Percentiles rank a stretch among this genome's conserved stretches.
Evolutionary conservation across 2,329 filamentous ascomycete species (phyloP).

Genomic region (Colletotrichum magnum): DNA sequence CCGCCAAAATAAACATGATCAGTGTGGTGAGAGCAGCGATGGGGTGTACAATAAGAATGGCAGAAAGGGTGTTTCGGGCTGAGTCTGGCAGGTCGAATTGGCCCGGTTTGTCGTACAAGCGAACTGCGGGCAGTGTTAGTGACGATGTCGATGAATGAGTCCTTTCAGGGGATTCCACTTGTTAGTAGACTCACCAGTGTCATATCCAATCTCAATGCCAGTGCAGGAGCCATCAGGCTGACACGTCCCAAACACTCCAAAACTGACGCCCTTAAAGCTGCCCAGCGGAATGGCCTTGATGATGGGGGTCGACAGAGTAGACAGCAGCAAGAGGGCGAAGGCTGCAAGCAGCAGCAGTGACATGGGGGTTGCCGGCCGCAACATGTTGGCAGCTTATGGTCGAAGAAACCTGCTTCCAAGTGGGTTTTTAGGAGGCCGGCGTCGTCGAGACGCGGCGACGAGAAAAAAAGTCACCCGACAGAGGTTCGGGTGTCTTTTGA

Average conservation of each 20-base stretch:
- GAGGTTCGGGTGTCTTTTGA: background rate
- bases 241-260: constrained; percentile 96
- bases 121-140: constrained; percentile 17
- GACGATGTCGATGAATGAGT: background rate
- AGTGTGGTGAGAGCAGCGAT: constrained; percentile 89
- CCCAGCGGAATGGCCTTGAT: constrained; percentile 88
- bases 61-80: constrained; percentile 78
- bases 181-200: constrained; percentile 74
- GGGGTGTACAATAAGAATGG: constrained; percentile 92
- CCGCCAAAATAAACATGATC: constrained; percentile 84
- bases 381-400: constrained; percentile 69
- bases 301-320: constrained; percentile 92
- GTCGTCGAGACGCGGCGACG: constrained; percentile 61
- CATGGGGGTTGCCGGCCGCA: constrained; percentile 93
- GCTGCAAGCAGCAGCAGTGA: constrained; percentile 87
- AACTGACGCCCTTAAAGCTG: constrained; percentile 80
- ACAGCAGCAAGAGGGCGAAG: constrained; percentile 87
- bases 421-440: constrained; percentile 50
- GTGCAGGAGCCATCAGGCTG: constrained; percentile 74
- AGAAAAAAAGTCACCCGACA: constrained; percentile 14
- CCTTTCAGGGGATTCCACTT: background rate
- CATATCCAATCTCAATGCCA: constrained; percentile 85
- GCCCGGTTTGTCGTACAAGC: constrained; percentile 43
- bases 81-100: constrained; percentile 70
- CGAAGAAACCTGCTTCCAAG: constrained; percentile 53